Evolutionary conservation across 192 early-diverging fungal genomes (phyloP), one percentile per base, ranked within the genome.

Genomic region (Allomyces macrogynus): DNA sequence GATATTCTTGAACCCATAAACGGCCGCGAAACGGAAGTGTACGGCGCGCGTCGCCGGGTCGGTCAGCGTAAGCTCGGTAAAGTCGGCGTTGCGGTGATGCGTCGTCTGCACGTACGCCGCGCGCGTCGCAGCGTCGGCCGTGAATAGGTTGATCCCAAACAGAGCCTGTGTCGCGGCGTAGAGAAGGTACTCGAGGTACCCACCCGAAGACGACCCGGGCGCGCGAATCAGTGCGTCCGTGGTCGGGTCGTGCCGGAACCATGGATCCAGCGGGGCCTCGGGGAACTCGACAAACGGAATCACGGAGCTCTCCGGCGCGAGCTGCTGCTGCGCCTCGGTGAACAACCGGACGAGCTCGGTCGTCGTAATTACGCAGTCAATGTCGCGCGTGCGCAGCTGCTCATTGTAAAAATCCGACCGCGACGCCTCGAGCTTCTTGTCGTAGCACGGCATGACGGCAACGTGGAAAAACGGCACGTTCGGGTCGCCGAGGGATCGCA

Each of bases 341-440:
- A 98, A 78, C 83, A 97, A 82, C 65, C 83, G 80, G 64, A 93
- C 93, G 40, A 97, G 78, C 75, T 99, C 94, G 20, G 88, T 87
- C 0, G 96, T 92, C 0, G 96, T 90, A 23, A 99, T 82, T 9
- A 99, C 96, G 69, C 90, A 93, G 71, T 99, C 96, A 1, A 97
- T 91, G 69, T 99, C 96, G 24, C 91, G 83, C 0, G 90, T 90
- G 60, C 80, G 64, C 69, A 84, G 91, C 25, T 87, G 54, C 66
- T 92, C 87, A 65, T 73, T 80, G 77, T 88, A 90, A 70, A 99
- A 97, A 68, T 97, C 92, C 42, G 79, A 76, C 20, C 96, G 81
- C 27, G 91, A 93, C 0, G 93, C 96, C 74, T 99, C 96, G 20
- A 99, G 81, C 74, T 99, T 99, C 71, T 97, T 99, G 73, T 99